phyloP scores from a whole-genome alignment of 23 red algal genomes.

The Chondrus crispus region DNA sequence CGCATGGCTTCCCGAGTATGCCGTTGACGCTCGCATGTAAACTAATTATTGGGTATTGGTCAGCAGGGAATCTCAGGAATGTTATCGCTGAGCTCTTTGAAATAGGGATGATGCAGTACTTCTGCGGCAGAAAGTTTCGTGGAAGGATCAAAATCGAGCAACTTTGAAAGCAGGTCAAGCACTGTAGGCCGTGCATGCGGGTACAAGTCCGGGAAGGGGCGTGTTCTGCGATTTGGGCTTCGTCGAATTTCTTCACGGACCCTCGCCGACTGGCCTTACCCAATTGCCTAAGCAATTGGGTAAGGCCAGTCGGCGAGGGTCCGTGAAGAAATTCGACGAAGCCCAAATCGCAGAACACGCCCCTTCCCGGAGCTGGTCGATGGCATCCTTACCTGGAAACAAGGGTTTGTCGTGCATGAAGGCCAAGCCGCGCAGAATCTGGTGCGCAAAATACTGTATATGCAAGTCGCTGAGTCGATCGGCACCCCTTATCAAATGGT shows the following conservation, averaged over 20 bases:
- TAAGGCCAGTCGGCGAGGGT: conserved; percentile 71
- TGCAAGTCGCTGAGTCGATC: conserved; percentile 53
- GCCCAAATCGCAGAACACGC: too few relatives aligned
- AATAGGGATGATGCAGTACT: conserved; percentile 88
- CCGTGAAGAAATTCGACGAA: conserved; percentile 81
- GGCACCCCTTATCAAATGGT: conserved; percentile 50
- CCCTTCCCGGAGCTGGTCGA: conserved; percentile 91
- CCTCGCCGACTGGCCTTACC: conserved; percentile 60
- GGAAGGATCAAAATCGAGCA: conserved; percentile 94
- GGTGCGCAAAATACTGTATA: conserved; percentile 76
- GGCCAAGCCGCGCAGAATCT: conserved; percentile 66
- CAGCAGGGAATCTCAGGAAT: conserved; percentile 28
- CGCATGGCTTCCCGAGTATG: conserved; percentile 74
- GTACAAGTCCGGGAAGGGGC: conserved; percentile 74
- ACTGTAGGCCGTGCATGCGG: conserved; percentile 66
- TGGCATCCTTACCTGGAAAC: conserved; percentile 87
- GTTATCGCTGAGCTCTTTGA: conserved; percentile 59
- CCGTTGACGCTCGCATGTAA: conserved; percentile 79
- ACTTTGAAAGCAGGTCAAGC: conserved; percentile 60
- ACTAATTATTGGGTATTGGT: conserved; percentile 73
- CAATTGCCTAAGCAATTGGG: conserved; percentile 59
- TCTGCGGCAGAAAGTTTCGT: conserved; percentile 65
- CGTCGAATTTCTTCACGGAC: conserved; percentile 72
- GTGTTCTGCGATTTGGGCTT: conserved; percentile 29
- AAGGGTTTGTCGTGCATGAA: conserved; percentile 80